phyloP scores from a whole-genome alignment of 805 yeast genomes.

The Metschnikowia corniflorae region DNA sequence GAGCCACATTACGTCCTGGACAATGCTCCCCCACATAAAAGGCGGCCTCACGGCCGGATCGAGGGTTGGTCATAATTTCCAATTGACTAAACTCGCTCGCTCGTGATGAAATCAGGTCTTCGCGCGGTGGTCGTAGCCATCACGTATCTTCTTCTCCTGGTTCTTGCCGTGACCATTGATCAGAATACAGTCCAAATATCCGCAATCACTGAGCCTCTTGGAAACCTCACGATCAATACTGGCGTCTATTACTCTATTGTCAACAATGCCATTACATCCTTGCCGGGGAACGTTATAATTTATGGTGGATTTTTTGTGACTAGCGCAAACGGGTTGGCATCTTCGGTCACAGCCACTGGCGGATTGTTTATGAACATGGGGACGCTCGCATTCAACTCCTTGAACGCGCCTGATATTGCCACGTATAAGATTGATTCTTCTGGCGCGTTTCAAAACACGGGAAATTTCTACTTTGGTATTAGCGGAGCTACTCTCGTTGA shows the following conservation, averaged over 20 bases:
- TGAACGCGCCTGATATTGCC: slow-evolving; percentile 18
- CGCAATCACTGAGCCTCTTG: background rate
- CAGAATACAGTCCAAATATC: background rate
- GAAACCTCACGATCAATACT: slow-evolving; percentile 11
- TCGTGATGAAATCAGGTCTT: too few relatives aligned
- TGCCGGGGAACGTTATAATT: slow-evolving; percentile 21
- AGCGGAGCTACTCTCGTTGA: slow-evolving; percentile 13
- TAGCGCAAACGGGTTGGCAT: slow-evolving; percentile 14
- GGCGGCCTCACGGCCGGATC: too few relatives aligned
- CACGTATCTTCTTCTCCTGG: background rate
- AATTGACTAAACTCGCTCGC: too few relatives aligned
- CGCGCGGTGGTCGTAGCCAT: background rate
- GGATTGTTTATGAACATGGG: slow-evolving; percentile 16
- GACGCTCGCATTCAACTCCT: slow-evolving; percentile 22
- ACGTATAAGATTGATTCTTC: slow-evolving; percentile 17
- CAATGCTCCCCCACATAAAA: too few relatives aligned
- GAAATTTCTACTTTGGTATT: slow-evolving; percentile 23
- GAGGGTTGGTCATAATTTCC: too few relatives aligned
- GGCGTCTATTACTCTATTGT: slow-evolving; percentile 28
- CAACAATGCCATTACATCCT: slow-evolving; percentile 18
- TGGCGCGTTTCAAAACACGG: slow-evolving; percentile 21
- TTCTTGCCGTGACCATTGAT: background rate
- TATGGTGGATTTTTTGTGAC: slow-evolving; percentile 25
- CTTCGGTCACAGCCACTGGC: slow-evolving; percentile 17
- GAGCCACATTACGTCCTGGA: too few relatives aligned